Percentiles rank a stretch among this genome's conserved stretches.
Conservation (phyloP, 257 asterid genomes). For the Gentiana macrophylla region DNA sequence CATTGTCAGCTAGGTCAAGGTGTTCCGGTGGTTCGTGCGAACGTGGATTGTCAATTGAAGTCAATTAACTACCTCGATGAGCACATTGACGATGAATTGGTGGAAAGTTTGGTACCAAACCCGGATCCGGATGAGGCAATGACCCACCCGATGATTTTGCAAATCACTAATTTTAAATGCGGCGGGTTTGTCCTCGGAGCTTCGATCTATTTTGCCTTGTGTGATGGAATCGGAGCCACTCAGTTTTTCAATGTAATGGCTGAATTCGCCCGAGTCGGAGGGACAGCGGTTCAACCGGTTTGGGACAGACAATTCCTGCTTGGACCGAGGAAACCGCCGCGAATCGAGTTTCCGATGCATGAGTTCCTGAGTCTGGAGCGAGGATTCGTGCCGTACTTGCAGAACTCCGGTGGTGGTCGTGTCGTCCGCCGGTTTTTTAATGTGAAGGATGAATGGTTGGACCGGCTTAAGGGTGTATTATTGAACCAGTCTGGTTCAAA, state of each 20-base stretch:
- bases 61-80: constrained; percentile 29
- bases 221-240: constrained; percentile 78
- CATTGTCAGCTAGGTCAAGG: constrained; percentile 49
- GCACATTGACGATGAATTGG: constrained; percentile 21
- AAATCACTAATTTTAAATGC: constrained; percentile 49
- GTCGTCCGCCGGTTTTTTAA: constrained; percentile 30
- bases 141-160: constrained; percentile 44
- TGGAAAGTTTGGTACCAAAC: constrained; percentile 42
- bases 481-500: constrained; percentile 39
- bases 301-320: constrained; percentile 58
- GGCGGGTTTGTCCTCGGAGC: constrained; percentile 82
- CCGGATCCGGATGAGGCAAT: constrained; percentile 25
- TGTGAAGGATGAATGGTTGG: constrained; percentile 57
- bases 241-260: constrained; percentile 63
- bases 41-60: constrained; percentile 23
- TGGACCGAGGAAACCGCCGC: constrained; percentile 50
- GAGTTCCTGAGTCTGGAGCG: constrained; percentile 40
- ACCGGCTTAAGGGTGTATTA: constrained; percentile 34
- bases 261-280: constrained; percentile 41
- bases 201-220: constrained; percentile 51
- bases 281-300: constrained; percentile 33
- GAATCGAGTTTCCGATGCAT: constrained; percentile 39
- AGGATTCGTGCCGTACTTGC: constrained; percentile 25
- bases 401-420: constrained; percentile 32
- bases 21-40: constrained; percentile 40